Base-by-base conservation (phyloP, 2,329 filamentous ascomycete species). In the Akanthomyces lecanii region DNA sequence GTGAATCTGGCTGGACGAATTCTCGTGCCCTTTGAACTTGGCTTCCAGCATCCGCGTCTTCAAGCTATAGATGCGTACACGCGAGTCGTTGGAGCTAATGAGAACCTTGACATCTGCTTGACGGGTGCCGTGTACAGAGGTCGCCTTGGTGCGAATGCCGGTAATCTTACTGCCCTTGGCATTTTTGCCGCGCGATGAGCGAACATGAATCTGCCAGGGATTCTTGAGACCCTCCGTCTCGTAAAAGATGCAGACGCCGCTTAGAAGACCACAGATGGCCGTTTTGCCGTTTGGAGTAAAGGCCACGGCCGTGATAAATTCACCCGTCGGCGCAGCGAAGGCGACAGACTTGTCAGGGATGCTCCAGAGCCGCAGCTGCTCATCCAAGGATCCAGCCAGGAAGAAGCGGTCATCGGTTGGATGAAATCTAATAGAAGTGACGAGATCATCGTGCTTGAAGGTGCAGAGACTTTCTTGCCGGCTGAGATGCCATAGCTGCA, bases 111-210 rank as follows among this genome's bases (percentile, higher is more conserved):
- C 83, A 60, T 93, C 89, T 1, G 85, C 85, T 42, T 83, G 83
- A 14, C 74, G 8, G 73, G 56, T 8, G 67, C 73, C 3, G 67
- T 52, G 2, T 11, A 44, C 25, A 87, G 86, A 55, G 86, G 60
- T n/a, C 6, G 23, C 79, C 18, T 78, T 75, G 66, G 92, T 89
- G 70, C 94, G 88, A 60, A 99, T 97, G 7, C 92, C 93, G 0
- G 95, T 98, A 68, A 99, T 97, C 73, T 99, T 99, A 78, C 92
- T 97, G 6, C 94, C 94, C 73, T 96, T 97, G 5, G 93, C 90
- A 71, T 97, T 98, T 72, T 92, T 93, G 3, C 95, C 94, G 64
- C 93, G 85, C 0, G 92, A 92, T 0, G 93, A 97, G 51, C 93
- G 88, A n/a, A 97, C 93, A 67, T 97, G 92, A 36, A 98, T 88